Evolutionary conservation across 2,329 filamentous ascomycete species (phyloP).

Genomic region (Fusarium sororula): DNA sequence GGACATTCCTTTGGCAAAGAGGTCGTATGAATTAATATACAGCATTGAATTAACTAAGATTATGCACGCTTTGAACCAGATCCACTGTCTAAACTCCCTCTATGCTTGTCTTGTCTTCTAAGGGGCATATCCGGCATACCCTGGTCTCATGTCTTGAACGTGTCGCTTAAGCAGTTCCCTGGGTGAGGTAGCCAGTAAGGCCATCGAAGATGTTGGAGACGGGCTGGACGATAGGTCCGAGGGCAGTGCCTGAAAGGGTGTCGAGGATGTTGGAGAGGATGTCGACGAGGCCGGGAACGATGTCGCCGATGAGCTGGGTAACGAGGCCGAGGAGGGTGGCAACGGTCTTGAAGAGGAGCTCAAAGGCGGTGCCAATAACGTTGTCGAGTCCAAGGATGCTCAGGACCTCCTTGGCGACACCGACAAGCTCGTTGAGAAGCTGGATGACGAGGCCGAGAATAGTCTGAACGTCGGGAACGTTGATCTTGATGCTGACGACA

Average conservation of each 20-base stretch:
- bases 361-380: background rate
- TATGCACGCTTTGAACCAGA: background rate
- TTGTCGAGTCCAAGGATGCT: conserved; percentile 11
- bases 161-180: background rate
- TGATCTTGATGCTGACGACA: conserved; percentile 9
- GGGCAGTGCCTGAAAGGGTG: conserved; percentile 8
- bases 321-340: conserved; percentile 13
- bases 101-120: background rate
- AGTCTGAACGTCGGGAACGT: conserved; percentile 8
- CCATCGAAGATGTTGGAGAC: background rate
- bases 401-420: conserved; percentile 2
- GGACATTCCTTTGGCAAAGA: background rate
- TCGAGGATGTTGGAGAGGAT: conserved; percentile 11
- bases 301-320: conserved; percentile 18
- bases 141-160: background rate
- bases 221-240: conserved; percentile 8
- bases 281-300: conserved; percentile 17
- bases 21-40: background rate
- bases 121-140: background rate
- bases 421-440: conserved; percentile 17
- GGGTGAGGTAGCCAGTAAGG: conserved; percentile 8
- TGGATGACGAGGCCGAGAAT: conserved; percentile 18
- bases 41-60: conserved; percentile 9
- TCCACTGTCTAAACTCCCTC: conserved; percentile 11
- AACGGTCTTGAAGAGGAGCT: conserved; percentile 16